Base-by-base conservation (phyloP, 1,284 basidiomycete species). In the Afroboletus lepidellus region DNA sequence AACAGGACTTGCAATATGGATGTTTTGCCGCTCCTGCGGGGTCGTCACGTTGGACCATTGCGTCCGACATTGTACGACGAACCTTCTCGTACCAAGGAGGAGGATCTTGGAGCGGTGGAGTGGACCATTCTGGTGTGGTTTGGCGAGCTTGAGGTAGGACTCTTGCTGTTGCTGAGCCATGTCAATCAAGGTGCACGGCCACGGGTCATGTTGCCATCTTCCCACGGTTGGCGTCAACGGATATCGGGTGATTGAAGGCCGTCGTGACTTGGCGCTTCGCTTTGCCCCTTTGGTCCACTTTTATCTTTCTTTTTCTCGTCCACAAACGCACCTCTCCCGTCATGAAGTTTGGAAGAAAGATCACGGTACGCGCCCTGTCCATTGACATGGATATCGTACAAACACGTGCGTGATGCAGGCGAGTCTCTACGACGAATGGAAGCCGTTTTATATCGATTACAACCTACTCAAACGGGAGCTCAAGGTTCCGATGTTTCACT, bases 1-100 rank as follows among this genome's bases (percentile, higher is more conserved):
- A 98, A 97, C 18, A 98, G 80, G 29, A 96, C 92, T 68, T 94
- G 85, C 61, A 90, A 83, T 54, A 97, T 92, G 29, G 92, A 94
- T 21, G 94, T 91, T 72, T 98, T 99, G 53, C 96, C 96, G 50
- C 90, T 88, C 73, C 95, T 90, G 59, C 38, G 45, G 50, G 30
- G 20, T 18, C 16, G 32, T 21, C 7, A 52, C 48, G 47, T 48
- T 46, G 39, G 57, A 30, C 9, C 27, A 25, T 53, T 16, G 33
- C 29, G 18, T 13, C 3, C 8, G 34, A 51, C 46, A 33, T 44
- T 21, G 61, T 8, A 46, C 9, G 12, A 63, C 74, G 50, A 57
- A 89, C 90, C 88, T 88, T 62, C 90, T 81, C 64, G 90, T 80
- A 3, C 92, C 92, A 33, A 92, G 73, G 12, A 93, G 77, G 16